These are phyloP conservation scores for Apiotrichum domesticum DNA, from an alignment of 1,284 basidiomycete species.

Conservation along the genomic window DNA sequence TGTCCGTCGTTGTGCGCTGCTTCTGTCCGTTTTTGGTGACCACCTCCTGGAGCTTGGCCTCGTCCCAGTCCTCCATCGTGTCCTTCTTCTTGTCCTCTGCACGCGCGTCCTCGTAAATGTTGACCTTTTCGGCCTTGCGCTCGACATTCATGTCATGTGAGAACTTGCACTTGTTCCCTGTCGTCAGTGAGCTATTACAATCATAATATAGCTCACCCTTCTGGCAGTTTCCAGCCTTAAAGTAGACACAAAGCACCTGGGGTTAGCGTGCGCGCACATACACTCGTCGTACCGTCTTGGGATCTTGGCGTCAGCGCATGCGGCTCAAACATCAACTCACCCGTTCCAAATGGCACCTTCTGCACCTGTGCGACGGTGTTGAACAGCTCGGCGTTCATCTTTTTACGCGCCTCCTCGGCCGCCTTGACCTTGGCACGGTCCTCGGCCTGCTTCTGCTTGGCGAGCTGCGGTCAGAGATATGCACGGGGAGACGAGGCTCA, in stretches of 20 bases:
- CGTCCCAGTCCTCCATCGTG: constrained; percentile 98
- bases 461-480: constrained; percentile 48
- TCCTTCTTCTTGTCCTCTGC: constrained; percentile 64
- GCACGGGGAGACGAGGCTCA: no score
- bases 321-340: constrained; percentile 39
- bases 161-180: constrained; percentile 82
- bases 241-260: constrained; percentile 71
- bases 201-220: constrained; percentile 54
- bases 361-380: constrained; percentile 57
- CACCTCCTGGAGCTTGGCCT: constrained; percentile 81
- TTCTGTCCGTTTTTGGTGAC: constrained; percentile 85
- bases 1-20: constrained; percentile 87
- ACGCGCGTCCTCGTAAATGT: constrained; percentile 83
- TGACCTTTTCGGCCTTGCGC: constrained; percentile 92
- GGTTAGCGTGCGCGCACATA: background rate
- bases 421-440: constrained; percentile 67
- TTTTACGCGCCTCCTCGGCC: constrained; percentile 72
- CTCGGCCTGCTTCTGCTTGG: constrained; percentile 78
- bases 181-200: background rate
- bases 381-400: constrained; percentile 71
- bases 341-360: constrained; percentile 89
- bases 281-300: constrained; percentile 58
- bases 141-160: constrained; percentile 85
- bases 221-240: constrained; percentile 80
- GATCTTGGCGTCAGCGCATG: constrained; percentile 53